Percentiles rank a stretch among this genome's conserved stretches.
These are phyloP conservation scores for Antitrichia curtipendula DNA, from an alignment of 225 moss, liverwort and hornwort genomes.

Conservation along the genomic window DNA sequence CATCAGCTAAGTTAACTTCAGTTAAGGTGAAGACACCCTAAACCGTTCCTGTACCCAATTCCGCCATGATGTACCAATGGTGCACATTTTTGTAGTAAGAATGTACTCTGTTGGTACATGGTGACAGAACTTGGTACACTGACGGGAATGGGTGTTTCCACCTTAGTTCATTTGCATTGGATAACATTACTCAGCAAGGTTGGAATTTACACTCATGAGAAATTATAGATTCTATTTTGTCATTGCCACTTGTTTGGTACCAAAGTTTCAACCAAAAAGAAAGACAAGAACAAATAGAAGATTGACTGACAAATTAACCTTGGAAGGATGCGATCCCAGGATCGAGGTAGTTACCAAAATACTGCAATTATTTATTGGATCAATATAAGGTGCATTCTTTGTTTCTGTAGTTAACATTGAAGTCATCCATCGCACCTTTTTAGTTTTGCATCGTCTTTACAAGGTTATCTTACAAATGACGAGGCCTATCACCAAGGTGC, in stretches of 20 bases:
- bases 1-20: too few relatives aligned
- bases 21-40: too few relatives aligned
- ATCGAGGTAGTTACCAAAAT: background rate
- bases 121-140: too few relatives aligned
- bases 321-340: fast-evolving
- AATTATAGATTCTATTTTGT: background rate
- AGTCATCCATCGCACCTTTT: background rate
- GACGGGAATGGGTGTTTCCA: too few relatives aligned
- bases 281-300: background rate
- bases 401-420: background rate
- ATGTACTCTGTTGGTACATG: too few relatives aligned
- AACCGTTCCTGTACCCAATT: too few relatives aligned
- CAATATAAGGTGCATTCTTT: too few relatives aligned
- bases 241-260: background rate
- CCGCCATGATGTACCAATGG: too few relatives aligned
- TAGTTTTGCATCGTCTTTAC: fast-evolving
- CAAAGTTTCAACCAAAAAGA: background rate
- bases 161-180: background rate
- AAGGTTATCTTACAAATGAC: background rate
- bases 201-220: background rate
- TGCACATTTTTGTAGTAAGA: too few relatives aligned
- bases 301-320: background rate
- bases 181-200: background rate
- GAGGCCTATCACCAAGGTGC: background rate
- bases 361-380: fast-evolving